Evolutionary conservation across 164 flowering plant genomes (phyloP), one percentile per base, ranked within the genome.

Genomic region (Vitis cinerea): DNA sequence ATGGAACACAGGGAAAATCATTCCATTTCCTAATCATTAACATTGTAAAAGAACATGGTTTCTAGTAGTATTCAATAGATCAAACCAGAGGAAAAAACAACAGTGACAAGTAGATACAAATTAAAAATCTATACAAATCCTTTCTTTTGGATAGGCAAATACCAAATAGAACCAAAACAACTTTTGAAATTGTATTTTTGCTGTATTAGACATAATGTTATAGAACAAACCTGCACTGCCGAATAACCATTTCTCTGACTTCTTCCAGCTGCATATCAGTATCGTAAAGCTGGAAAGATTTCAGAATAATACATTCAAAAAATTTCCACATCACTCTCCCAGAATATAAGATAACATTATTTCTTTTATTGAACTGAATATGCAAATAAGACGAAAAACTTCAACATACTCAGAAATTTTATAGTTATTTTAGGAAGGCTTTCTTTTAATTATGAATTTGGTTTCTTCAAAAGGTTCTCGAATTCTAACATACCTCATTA

Each of bases 161-260:
- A 31, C 44, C 44, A 31, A 19, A 56, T 23, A 37, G 12, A 61
- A 5, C 57, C 50, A 17, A 68, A 17, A 19, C 47, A 68, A 4
- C 44, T 31, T 6, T 31, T 31, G 44, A 31, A 31, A 31, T 31
- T 31, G 44, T 15, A 4, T 52, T 48, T 23, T 23, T 23, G 27
- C 27, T 23, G 27, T 23, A 23, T 17, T 37, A 37, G 11, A 50
- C 37, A 70, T 2, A 9, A 55, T 49, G 9, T 73, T 17, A n/a
- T 23, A 50, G 31, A 66, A 80, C 87, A 71, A 62, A 94, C 99
- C 99, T 92, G 94, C 93, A 91, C 30, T 84, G 85, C 61, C 78
- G 88, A 74, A 92, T 80, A 66, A 87, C 90, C 72, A 68, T 69
- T 69, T 89, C 92, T 75, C 87, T 82, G 13, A 94, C 86, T 57